Base-by-base conservation (phyloP, 768 basidiomycete species). In the Suillus subalutaceus region DNA sequence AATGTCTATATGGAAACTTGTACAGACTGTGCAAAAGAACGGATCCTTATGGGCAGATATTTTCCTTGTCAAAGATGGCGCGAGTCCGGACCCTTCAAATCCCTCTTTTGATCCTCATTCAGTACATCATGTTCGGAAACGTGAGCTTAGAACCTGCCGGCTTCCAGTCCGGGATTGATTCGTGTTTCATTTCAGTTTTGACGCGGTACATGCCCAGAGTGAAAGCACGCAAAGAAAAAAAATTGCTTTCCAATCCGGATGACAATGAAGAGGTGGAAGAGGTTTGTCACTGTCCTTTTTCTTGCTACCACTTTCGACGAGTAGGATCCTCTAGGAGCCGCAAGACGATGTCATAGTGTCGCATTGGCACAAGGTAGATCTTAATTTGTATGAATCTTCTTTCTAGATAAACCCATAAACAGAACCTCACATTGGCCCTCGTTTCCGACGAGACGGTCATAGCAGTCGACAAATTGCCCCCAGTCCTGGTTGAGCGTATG, bases 341-440 rank as follows among this genome's bases (percentile, higher is more conserved):
- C 73, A 87, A 78, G 78, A 77, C 9, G 89, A 89, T 61, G 77
- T 88, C 9, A 88, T 95, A 66, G 84, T 88, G 44, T 89, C 93
- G 8, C 92, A 96, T 78, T 99, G 96, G 92, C 87, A 93, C 71
- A 82, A 80, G 71, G 93, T 91, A 71, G 62, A 79, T 78, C 55
- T 53, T 62, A 38, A 60, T 40, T 48, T 50, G 37, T 57, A 64
- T 66, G 61, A n/a, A 40, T 48, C 8, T 37, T 53, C 50, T 26
- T 8, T 60, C n/a, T 62, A 23, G 40, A 46, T 72, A 46, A 71
- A 66, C 32, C 23, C 2, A 26, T 40, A 46, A 57, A 4, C 75
- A 94, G 88, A 98, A 99, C 76, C 73, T 99, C 23, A 97, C 96
- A 0, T 77, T 99, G 43, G 91, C 91, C 7, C 80, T 99, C 50